Evolutionary conservation across 306 rosid species (phyloP), one percentile per base, ranked within the genome.

Genomic region (Cucurbita moschata): DNA sequence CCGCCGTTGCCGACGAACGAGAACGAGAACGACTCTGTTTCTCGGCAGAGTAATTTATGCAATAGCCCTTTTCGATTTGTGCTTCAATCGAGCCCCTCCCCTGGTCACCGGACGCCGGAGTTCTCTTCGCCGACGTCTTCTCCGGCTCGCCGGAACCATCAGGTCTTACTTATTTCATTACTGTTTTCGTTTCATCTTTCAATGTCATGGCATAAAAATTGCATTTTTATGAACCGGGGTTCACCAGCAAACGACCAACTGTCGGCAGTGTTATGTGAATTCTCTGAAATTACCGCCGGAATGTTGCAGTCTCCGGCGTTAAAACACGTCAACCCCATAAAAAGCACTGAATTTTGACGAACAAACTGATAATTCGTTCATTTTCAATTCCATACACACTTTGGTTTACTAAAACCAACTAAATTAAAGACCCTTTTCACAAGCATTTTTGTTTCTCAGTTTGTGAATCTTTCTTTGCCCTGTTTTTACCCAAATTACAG

Each of bases 41-140:
- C 39, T 54, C 49, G 23, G 62, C 61, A 86, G 30, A 47, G 69
- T 30, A 62, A 52, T 47, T 81, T 83, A 67, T 86, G 87, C 43
- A 81, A 85, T 67, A 88, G 90, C 74, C 96, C 98, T 72, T 90
- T 91, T 54, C 91, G 83, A 58, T 90, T 90, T 60, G 87, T 81
- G 39, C 89, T 89, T 15, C 83, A 82, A 23, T 43, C 65, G 2
- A 87, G 76, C 50, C 84, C 83, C 1, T 73, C 87, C 8, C 37
- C 89, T 51, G 86, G 88, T 54, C 60, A 51, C 81, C 85, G 80
- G 23, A 86, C 90, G 37, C 98, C 96, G 50, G 96, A 88, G 16
- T 86, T 88, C 47, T 1, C 84, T 0, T 87, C 97, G 8, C 90
- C 96, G 82, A 75, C 68, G 30, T 10, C 75, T 1, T 87, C 96